These are phyloP conservation scores for Russula lepida DNA, from an alignment of 768 basidiomycete genomes.

Conservation along the genomic window DNA sequence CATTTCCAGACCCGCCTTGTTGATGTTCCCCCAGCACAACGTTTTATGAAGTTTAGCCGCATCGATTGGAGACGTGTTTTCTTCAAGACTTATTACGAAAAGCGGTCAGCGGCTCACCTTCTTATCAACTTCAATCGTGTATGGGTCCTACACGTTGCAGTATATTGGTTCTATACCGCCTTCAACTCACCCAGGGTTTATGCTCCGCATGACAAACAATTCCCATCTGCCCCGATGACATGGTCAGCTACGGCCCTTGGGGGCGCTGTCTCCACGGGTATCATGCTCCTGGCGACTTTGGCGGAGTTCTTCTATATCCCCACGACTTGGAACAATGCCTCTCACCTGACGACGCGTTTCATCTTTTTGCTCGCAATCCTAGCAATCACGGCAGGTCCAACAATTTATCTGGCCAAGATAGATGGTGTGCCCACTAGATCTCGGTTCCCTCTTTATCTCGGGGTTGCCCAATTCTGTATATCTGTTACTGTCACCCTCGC, in stretches of 20 bases:
- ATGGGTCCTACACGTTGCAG: constrained; percentile 91
- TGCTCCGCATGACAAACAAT: constrained; percentile 53
- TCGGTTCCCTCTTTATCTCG: constrained; percentile 82
- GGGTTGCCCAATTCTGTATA: constrained; percentile 89
- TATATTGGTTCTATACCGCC: constrained; percentile 98
- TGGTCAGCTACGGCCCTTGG: constrained; percentile 97
- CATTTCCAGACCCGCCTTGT: constrained; percentile 71
- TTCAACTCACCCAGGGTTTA: constrained; percentile 94
- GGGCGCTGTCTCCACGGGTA: constrained; percentile 84
- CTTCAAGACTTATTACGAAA: constrained; percentile 99
- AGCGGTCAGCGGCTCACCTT: constrained; percentile 86
- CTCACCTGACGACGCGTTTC: constrained; percentile 89
- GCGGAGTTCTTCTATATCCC: constrained; percentile 97
- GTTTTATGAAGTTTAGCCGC: constrained; percentile 85
- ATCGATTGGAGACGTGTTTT: constrained; percentile 93
- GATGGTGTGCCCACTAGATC: constrained; percentile 52
- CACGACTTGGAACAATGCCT: constrained; percentile 98
- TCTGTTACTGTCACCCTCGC: constrained; percentile 74
- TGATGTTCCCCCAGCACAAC: constrained; percentile 84
- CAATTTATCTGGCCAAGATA: constrained; percentile 84
- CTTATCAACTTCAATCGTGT: constrained; percentile 99
- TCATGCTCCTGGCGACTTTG: constrained; percentile 90
- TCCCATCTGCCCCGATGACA: constrained; percentile 79
- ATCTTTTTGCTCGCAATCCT: constrained; percentile 88
- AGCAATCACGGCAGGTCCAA: constrained; percentile 87